Base-by-base conservation (phyloP, 805 yeast species). In the Candida ulmi region DNA sequence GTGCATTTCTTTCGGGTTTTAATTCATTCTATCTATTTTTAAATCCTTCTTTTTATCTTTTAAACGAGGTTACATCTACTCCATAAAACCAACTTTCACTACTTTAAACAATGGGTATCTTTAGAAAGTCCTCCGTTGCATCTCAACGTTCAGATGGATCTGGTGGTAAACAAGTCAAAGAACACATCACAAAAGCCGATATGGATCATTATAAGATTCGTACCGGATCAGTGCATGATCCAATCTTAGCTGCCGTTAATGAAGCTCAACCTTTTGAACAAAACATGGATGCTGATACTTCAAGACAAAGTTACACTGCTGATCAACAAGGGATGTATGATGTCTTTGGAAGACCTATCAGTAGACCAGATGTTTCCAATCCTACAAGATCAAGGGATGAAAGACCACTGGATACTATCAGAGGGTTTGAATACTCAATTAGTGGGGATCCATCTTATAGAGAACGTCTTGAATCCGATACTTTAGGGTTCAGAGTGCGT, bases 251-350 rank as follows among this genome's bases (percentile, higher is more conserved):
- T 28, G 99, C 99, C 3, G 95, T 93, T 34, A 88, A 84, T 57
- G 98, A 91, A 62, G 91, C 83, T 8, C 98, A 93, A 68, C 99
- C 99, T 8, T 93, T 87, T 59, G 96, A 93, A 63, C 76, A 75
- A 57, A 66, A 69, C 28, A 68, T 64, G 26, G 65, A 61, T 40
- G 48, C 50, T 9, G 50, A 59, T 66, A 17, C 34, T 27, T 35
- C 50, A 31, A 48, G 58, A 52, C 44, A 48, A 44, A 52, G 58
- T 42, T 51, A 51, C 36, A 63, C 44, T 30, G 45, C 45, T 44
- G 73, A 74, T 23, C 68, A 74, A 35, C 69, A 68, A 31, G 79
- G 80, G 23, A 56, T 79, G 52, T 76, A 76, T 50, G 99, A 93
- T 60, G 79, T 87, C 32, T 91, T 90, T 61, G 99, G 99, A 17